These are phyloP conservation scores for Penicillium soppii DNA, from an alignment of 495 filamentous ascomycete genomes.

Conservation along the genomic window DNA sequence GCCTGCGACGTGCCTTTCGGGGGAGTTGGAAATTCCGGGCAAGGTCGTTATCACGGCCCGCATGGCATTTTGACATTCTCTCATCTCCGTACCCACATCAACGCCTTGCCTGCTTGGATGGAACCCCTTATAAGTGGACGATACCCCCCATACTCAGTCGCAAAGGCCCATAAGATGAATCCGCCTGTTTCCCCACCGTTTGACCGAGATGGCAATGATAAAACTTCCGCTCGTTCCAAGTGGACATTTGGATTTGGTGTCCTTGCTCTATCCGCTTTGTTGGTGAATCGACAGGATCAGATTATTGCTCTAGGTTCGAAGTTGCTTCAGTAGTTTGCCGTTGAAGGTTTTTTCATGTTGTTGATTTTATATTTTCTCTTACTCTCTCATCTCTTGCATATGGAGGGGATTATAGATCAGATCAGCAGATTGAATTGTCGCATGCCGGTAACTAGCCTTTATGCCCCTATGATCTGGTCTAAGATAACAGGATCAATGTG, in stretches of 20 bases:
- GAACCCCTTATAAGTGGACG: conserved; percentile 64
- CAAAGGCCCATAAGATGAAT: conserved; percentile 55
- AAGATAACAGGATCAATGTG: too few species aligned
- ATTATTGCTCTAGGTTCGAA: background rate
- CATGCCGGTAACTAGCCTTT: too few species aligned
- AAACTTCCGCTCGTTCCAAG: background rate
- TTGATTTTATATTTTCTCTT: too few species aligned
- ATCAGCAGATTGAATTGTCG: too few species aligned
- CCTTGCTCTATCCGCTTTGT: conserved; percentile 8
- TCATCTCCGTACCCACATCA: conserved; percentile 56
- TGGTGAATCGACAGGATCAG: background rate
- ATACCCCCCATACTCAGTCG: conserved; percentile 65
- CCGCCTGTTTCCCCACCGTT: conserved; percentile 64
- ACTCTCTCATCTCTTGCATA: background rate
- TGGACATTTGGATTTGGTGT: conserved; percentile 17
- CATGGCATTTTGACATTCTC: conserved; percentile 76
- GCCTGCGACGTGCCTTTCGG: conserved; percentile 73
- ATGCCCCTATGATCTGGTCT: too few species aligned
- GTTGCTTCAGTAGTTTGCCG: background rate
- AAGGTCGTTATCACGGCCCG: conserved; percentile 73
- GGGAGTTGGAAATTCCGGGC: conserved; percentile 75
- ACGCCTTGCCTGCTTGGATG: conserved; percentile 43
- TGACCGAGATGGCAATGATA: conserved; percentile 61
- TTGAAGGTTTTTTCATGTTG: too few species aligned
- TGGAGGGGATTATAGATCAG: background rate